Conservation (phyloP, 1,139 yeast genomes). For the Eremothecium gossypii region DNA sequence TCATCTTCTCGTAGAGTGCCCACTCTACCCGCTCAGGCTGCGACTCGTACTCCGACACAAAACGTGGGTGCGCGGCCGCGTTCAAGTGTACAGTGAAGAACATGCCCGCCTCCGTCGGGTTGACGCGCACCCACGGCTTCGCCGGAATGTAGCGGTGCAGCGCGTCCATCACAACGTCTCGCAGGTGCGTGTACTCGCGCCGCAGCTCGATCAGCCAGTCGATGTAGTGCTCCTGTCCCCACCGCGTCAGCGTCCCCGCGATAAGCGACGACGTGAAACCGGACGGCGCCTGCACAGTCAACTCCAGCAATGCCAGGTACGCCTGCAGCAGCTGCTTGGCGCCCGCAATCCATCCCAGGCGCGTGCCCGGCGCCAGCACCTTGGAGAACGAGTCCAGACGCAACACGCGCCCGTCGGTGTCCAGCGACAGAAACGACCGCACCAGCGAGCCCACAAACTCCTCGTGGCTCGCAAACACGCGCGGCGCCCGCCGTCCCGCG, state of each 20-base stretch:
- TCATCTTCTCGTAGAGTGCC: conserved; percentile 40
- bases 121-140: conserved; percentile 24
- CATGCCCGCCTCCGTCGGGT: conserved; percentile 61
- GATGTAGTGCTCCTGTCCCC: conserved; percentile 66
- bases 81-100: conserved; percentile 49
- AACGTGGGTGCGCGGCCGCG: conserved; percentile 50
- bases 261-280: conserved; percentile 71
- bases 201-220: conserved; percentile 84
- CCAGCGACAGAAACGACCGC: conserved; percentile 65
- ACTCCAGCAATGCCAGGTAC: conserved; percentile 65
- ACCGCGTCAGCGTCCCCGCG: conserved; percentile 50
- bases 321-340: conserved; percentile 60
- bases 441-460: conserved; percentile 59
- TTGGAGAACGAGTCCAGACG: conserved; percentile 84
- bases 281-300: conserved; percentile 65
- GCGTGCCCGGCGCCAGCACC: conserved; percentile 80
- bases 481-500: conserved; percentile 20
- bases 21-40: conserved; percentile 44
- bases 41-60: conserved; percentile 34
- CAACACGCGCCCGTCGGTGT: conserved; percentile 77
- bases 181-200: conserved; percentile 63
- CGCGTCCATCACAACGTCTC: conserved; percentile 57
- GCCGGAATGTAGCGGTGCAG: conserved; percentile 40
- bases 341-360: conserved; percentile 83
- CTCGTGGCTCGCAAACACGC: conserved; percentile 32